Conservation (phyloP, 1,139 yeast genomes). For the Arxiozyma slooffiae region DNA sequence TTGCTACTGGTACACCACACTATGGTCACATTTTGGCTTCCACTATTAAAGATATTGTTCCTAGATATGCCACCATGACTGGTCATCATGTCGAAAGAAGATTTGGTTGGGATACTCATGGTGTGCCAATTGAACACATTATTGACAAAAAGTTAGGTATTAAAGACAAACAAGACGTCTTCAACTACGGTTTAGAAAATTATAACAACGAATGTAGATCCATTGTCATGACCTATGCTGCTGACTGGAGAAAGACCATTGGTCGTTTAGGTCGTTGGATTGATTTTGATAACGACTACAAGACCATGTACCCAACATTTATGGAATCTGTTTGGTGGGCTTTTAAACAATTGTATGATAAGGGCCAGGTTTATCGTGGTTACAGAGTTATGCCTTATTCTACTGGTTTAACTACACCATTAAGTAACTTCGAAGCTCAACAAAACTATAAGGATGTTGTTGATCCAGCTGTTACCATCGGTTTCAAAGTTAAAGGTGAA, state of each 20-base stretch:
- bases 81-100: conserved; percentile 94
- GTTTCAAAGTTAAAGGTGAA: conserved; percentile 73
- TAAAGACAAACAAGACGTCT: conserved; percentile 87
- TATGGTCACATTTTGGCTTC: conserved; percentile 96
- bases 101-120: conserved; percentile 99
- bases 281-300: conserved; percentile 96
- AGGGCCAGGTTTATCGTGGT: conserved; percentile 86
- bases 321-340: conserved; percentile 99
- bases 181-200: conserved; percentile 85
- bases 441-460: conserved; percentile 94
- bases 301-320: conserved; percentile 86
- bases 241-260: conserved; percentile 86
- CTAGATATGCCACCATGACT: conserved; percentile 96
- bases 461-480: conserved; percentile 93
- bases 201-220: conserved; percentile 91
- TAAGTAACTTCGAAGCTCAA: conserved; percentile 96
- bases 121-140: conserved; percentile 95
- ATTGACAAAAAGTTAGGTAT: conserved; percentile 95
- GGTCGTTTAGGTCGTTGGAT: conserved; percentile 98
- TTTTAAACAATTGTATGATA: conserved; percentile 75
- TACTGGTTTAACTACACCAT: conserved; percentile 92
- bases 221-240: conserved; percentile 94
- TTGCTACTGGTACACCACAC: conserved; percentile 98
- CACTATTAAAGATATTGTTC: conserved; percentile 92
- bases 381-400: conserved; percentile 98